phyloP scores from a whole-genome alignment of 345 rosid species.

The Brassica napus region Da-Ae NC_063447.1:2304501-2305000 shows the following conservation, averaged over 20 bases:
- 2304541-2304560: neutral
- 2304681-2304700: slow-evolving; percentile 3
- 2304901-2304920: too few relatives aligned
- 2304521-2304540: neutral
- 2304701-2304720: neutral
- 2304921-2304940: too few relatives aligned
- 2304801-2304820: slow-evolving; percentile 16
- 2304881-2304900: neutral
- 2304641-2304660: neutral
- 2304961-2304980: too few relatives aligned
- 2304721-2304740: neutral
- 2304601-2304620: neutral
- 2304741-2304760: neutral
- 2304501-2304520: neutral
- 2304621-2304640: neutral
- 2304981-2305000: too few relatives aligned
- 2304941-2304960: too few relatives aligned
- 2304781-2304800: neutral
- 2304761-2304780: neutral
- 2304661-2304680: neutral
- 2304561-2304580: neutral
- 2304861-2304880: slow-evolving; percentile 22
- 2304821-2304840: neutral
- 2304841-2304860: neutral
- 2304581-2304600: neutral